Evolutionary conservation across 768 basidiomycete genomes (phyloP), one percentile per base, ranked within the genome.

Genomic region (Polyporus arcularius): DNA sequence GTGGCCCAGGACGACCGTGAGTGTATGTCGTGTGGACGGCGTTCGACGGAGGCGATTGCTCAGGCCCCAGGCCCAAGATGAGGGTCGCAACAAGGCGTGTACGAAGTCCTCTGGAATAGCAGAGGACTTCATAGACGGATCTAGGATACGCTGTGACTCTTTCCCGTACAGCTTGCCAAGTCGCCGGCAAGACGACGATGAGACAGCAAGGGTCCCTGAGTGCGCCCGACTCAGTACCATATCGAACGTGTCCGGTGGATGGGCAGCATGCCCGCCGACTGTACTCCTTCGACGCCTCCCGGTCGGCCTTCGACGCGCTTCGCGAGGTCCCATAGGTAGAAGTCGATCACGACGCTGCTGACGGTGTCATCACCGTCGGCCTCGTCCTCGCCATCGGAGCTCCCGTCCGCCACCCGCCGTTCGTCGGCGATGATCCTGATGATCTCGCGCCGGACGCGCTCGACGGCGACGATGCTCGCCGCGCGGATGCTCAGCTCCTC

Each of bases 321-420:
- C 32, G 89, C 90, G 60, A 94, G 70, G 71, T 95, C 93, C 92
- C 93, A 96, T 11, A 95, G 74, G 75, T 90, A 96, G 69, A 97
- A 94, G 70, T 97, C 94, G 53, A 94, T 89, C 61, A 96, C 67
- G 47, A 94, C 93, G 64, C 89, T 92, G 70, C 83, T 89, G 41
- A 92, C 60, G 12, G 67, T 65, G 38, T 58, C 66, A 31, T 50
- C 57, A 8, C 50, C 58, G 9, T 31, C 48, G 16, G 11, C 51
- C 31, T 53, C 57, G n/a, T 31, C 60, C n/a, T 40, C 26, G 8
- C 21, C 40, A 4, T 11, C 18, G 55, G 21, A 26, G 21, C 32
- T 38, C 42, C 40, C 30, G 12, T 35, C 15, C 50, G 48, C 41
- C 48, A 35, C 46, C 14, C 18, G 14, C 11, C 41, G 18, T 3